A percentile compares a stretch with the other conserved stretches of the same genome.
phyloP scores from a whole-genome alignment of 768 basidiomycete species.

The Lyophyllum shimeji region DNA sequence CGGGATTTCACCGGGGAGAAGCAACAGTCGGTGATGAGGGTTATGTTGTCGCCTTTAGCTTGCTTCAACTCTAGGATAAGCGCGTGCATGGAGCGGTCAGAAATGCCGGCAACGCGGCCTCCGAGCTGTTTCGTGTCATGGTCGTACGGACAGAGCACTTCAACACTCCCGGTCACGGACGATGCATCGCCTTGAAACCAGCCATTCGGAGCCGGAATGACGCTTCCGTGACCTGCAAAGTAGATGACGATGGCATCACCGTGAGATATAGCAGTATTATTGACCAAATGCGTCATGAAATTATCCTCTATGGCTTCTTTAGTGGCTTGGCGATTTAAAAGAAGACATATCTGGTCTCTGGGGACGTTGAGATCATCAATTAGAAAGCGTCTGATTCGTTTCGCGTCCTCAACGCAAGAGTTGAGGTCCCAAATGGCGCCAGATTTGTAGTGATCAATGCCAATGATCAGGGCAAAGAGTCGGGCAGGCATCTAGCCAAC shows the following conservation, averaged over 20 bases:
- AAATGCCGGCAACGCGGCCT: constrained; percentile 59
- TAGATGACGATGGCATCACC: constrained; percentile 70
- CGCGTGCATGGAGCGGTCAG: constrained; percentile 63
- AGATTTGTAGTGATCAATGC: constrained; percentile 70
- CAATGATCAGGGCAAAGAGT: constrained; percentile 66
- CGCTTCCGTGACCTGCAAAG: constrained; percentile 75
- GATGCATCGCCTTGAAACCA: constrained; percentile 41
- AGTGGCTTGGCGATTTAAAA: constrained; percentile 60
- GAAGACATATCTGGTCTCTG: constrained; percentile 51
- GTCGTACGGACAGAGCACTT: constrained; percentile 68
- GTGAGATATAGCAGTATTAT: constrained; percentile 55
- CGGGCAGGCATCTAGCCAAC: constrained; percentile 28
- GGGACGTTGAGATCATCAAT: constrained; percentile 57
- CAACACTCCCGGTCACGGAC: constrained; percentile 35
- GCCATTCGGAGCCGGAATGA: constrained; percentile 50
- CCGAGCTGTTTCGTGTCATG: constrained; percentile 50
- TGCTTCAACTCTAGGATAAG: constrained; percentile 57
- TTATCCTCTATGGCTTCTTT: constrained; percentile 59
- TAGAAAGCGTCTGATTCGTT: constrained; percentile 58
- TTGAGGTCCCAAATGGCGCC: constrained; percentile 64
- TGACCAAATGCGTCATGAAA: constrained; percentile 62
- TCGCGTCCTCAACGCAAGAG: constrained; percentile 65
- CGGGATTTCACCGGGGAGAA: constrained; percentile 46
- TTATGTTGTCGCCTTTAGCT: constrained; percentile 69
- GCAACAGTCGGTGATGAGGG: constrained; percentile 65